Base-by-base conservation (phyloP, 352 stramenopile species). In the Phytophthora nicotianae region DNA sequence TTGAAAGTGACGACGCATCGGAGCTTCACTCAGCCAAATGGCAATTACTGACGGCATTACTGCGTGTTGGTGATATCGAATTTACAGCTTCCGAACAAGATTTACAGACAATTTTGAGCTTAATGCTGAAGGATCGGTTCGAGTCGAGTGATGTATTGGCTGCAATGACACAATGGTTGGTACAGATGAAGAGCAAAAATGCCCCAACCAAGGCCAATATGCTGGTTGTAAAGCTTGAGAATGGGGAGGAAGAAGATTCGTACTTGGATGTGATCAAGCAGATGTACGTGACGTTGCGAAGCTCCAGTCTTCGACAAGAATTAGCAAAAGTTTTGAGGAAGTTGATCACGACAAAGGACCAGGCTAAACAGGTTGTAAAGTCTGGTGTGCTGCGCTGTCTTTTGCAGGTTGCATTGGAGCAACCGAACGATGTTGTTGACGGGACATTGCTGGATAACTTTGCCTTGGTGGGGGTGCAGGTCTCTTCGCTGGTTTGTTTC, bases 201-300 rank as follows among this genome's bases (percentile, higher is more conserved):
- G 20, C 26, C 35, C 9, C 42, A 24, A 5, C 23, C 19, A 8
- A 20, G 20, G 20, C 0, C 9, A 54, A 54, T 35, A 16, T 83
- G 1, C 26, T 84, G 35, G 35, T 50, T 8, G 29, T 70, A 1
- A 43, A 61, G 5, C 16, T 65, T 7, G 32, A 52, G 5, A 47
- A 24, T 10, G 42, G 41, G 33, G 59, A 71, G 11, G 49, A 71
- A 9, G 46, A 52, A 5, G 58, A 14, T 14, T 62, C 64, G 14
- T 80, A 64, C 16, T 26, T 89, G 20, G 65, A 82, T n/a, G 50
- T 91, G 14, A 38, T 88, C 38, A 90, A 91, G 69, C 84, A 93
- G 45, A 78, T 90, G 49, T 93, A 91, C 54, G 81, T 90, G 63
- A 90, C 79, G 32, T 62, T 90, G 9, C n/a, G 47, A 33, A 45